Evolutionary conservation across 2,329 filamentous ascomycete genomes (phyloP).

Genomic region (Paraconiothyrium brasiliense): DNA sequence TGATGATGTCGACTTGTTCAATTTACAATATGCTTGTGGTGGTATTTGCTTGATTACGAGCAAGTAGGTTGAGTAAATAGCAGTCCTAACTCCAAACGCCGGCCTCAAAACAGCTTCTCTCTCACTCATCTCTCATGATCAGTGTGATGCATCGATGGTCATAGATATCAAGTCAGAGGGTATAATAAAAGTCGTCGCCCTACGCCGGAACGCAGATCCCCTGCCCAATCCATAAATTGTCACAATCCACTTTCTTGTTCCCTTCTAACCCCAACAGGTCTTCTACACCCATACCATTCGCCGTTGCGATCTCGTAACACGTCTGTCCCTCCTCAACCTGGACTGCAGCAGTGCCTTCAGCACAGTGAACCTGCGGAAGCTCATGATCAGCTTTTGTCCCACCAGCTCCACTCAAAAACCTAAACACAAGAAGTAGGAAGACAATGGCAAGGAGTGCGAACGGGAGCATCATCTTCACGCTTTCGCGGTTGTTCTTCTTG

Average conservation of each 20-base stretch:
- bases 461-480: conserved; percentile 66
- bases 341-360: conserved; percentile 47
- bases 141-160: not conserved
- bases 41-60: not conserved
- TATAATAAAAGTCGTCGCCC: conserved; percentile 1
- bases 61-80: not conserved
- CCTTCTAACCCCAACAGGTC: conserved; percentile 52
- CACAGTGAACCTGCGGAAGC: conserved; percentile 34
- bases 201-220: conserved; percentile 58
- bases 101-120: not conserved
- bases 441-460: conserved; percentile 65
- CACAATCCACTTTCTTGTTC: conserved; percentile 61
- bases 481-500: conserved; percentile 41
- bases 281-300: conserved; percentile 55
- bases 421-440: conserved; percentile 58
- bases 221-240: conserved; percentile 54
- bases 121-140: not conserved
- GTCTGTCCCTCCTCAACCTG: conserved; percentile 59
- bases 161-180: not conserved
- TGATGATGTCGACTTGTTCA: no score
- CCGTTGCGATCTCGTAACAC: conserved; percentile 63
- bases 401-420: conserved; percentile 25
- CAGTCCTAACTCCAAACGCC: not conserved
- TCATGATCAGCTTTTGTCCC: conserved; percentile 26
- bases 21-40: no score